Conservation (phyloP, 306 rosid species). For the Geum urbanum region DNA sequence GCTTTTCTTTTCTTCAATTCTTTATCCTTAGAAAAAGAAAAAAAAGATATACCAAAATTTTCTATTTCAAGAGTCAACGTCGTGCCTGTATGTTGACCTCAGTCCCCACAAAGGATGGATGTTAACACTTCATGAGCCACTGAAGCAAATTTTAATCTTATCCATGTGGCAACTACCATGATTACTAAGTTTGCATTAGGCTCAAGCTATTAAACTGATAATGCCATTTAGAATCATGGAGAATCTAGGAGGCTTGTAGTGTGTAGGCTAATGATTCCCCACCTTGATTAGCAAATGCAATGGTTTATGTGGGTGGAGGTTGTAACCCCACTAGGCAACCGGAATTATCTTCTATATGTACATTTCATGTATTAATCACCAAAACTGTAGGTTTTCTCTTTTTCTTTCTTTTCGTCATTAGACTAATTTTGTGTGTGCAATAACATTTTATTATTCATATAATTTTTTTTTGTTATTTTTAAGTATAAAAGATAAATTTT, state of each 20-base stretch:
- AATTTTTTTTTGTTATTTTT: no score
- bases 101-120: slow-evolving; percentile 2
- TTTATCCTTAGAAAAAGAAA: not conserved
- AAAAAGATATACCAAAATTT: not conserved
- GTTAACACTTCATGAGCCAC: not conserved
- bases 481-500: no score
- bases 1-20: not conserved
- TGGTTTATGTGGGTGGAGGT: slow-evolving; percentile 8
- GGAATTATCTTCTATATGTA: not conserved
- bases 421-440: not conserved
- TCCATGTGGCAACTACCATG: slow-evolving; percentile 9
- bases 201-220: not conserved
- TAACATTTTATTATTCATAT: no score
- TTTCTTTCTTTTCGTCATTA: not conserved
- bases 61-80: not conserved
- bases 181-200: not conserved
- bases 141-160: not conserved
- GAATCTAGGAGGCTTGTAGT: not conserved
- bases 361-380: not conserved
- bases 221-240: not conserved
- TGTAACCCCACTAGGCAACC: slow-evolving; percentile 27
- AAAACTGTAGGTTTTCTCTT: no score
- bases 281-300: slow-evolving; percentile 9
- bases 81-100: not conserved
- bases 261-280: not conserved